These are phyloP conservation scores for Coemansia sp. DNA, from an alignment of 192 early-diverging fungal species.

Conservation along the genomic window DNA sequence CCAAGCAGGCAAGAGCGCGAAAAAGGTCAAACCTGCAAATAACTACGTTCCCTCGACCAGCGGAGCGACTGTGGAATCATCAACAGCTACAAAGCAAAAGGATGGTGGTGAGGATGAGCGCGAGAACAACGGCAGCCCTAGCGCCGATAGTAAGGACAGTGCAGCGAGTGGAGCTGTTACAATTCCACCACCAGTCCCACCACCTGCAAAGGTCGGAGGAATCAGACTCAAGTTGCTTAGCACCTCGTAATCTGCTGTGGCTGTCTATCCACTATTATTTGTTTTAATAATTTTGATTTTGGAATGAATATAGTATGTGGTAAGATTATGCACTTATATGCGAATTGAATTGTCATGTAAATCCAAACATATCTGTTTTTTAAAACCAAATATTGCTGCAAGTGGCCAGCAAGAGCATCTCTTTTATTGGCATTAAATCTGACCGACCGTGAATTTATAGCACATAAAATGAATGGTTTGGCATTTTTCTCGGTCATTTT, in stretches of 20 bases:
- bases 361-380: too few species aligned
- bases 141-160: neutral
- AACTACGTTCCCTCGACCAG: constrained; percentile 42
- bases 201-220: constrained; percentile 26
- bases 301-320: too few species aligned
- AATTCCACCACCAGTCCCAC: constrained; percentile 38
- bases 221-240: constrained; percentile 39
- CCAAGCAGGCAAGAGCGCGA: constrained; percentile 9
- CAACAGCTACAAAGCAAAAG: neutral
- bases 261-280: neutral
- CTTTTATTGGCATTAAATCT: too few species aligned
- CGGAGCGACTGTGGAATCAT: constrained; percentile 18
- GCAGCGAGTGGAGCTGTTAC: constrained; percentile 1
- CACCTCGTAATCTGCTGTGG: constrained; percentile 1
- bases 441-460: too few species aligned
- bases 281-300: neutral
- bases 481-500: too few species aligned
- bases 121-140: neutral
- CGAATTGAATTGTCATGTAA: too few species aligned
- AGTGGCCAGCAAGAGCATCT: too few species aligned
- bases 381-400: too few species aligned
- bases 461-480: too few species aligned
- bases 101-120: neutral
- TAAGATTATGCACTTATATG: too few species aligned
- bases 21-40: constrained; percentile 25